These are phyloP conservation scores for Phylloporus sp. DNA, from an alignment of 768 basidiomycete genomes.

Conservation along the genomic window DNA sequence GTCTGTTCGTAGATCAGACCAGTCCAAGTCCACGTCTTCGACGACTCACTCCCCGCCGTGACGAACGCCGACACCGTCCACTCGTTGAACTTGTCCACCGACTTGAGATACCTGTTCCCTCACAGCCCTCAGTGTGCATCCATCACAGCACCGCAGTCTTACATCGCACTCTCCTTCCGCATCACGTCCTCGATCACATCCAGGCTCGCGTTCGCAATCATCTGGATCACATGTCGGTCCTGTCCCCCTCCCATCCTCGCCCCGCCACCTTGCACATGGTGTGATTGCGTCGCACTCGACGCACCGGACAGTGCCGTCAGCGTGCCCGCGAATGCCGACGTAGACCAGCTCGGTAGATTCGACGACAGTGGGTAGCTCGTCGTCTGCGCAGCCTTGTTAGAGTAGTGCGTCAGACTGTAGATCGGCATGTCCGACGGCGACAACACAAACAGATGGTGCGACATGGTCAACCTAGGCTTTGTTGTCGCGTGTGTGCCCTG, in stretches of 20 bases:
- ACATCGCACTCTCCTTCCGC: conserved; percentile 78
- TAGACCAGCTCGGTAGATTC: conserved; percentile 86
- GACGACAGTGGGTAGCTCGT: conserved; percentile 67
- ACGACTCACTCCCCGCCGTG: conserved; percentile 81
- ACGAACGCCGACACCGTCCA: conserved; percentile 98
- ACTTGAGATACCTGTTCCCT: conserved; percentile 93
- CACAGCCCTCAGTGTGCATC: conserved; percentile 15
- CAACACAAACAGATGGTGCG: conserved; percentile 79
- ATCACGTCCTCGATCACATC: conserved; percentile 94
- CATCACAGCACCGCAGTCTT: conserved; percentile 31
- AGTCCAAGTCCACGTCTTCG: no score
- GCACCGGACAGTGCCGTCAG: conserved; percentile 84
- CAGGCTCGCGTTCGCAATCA: conserved; percentile 96
- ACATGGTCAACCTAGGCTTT: conserved; percentile 45
- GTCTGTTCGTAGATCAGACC: conserved; percentile 47
- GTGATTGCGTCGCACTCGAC: conserved; percentile 61
- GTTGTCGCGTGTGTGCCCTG: conserved; percentile 11
- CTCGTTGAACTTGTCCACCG: conserved; percentile 96
- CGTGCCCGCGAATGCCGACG: conserved; percentile 86
- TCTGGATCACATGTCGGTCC: conserved; percentile 93
- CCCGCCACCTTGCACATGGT: conserved; percentile 56
- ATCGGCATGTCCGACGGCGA: conserved; percentile 85
- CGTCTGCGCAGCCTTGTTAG: conserved; percentile 61
- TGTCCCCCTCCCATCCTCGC: conserved; percentile 74
- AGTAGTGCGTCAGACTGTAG: conserved; percentile 79